These are phyloP conservation scores for Brettanomyces sp. DNA, from an alignment of 805 yeast genomes.

Conservation along the genomic window DNA sequence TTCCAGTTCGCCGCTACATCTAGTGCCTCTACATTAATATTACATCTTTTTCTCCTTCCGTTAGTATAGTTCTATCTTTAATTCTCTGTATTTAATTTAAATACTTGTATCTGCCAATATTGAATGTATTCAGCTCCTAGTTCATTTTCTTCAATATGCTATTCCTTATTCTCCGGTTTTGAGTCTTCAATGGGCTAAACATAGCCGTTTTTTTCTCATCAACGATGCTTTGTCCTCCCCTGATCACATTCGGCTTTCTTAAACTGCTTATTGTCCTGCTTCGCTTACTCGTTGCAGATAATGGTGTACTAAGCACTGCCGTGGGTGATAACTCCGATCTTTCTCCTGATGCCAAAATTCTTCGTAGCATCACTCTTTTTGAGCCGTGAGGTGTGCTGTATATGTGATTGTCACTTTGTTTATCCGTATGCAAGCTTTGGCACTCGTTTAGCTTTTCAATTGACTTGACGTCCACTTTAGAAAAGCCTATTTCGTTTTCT, in stretches of 20 bases:
- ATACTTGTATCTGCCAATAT: not conserved
- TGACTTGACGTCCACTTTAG: not conserved
- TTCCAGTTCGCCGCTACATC: no score
- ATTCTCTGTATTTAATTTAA: not conserved
- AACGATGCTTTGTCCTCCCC: constrained; percentile 1
- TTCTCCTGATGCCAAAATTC: not conserved
- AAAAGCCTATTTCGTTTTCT: constrained; percentile 1
- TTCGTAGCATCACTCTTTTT: not conserved
- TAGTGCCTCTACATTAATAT: no score
- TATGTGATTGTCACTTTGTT: not conserved
- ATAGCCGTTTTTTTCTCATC: not conserved
- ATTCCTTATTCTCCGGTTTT: not conserved
- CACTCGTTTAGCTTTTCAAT: not conserved
- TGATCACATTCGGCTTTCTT: not conserved
- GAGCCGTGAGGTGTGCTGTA: not conserved
- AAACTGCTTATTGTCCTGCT: not conserved
- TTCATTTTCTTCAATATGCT: not conserved
- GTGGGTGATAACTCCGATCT: not conserved
- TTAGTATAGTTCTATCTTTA: not conserved
- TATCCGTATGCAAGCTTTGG: not conserved
- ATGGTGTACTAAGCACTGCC: not conserved
- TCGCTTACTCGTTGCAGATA: not conserved
- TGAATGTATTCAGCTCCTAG: not conserved
- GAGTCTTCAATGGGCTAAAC: not conserved
- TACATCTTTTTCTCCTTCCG: no score